Evolutionary conservation across 495 filamentous ascomycete genomes (phyloP).

Genomic region (Tuber magnatum): DNA sequence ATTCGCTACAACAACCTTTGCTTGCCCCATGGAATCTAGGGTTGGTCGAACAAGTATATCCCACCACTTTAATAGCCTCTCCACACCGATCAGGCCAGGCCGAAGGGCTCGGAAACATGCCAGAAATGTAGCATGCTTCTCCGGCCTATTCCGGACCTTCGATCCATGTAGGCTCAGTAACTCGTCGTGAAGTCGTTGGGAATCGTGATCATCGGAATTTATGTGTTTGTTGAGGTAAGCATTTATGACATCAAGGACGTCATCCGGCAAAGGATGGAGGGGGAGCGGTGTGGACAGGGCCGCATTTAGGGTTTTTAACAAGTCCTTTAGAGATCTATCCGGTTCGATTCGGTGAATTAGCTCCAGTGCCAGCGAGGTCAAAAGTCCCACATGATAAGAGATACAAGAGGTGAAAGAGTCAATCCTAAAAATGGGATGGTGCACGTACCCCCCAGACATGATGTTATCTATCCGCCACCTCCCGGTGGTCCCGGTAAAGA

Average conservation of each 20-base stretch:
- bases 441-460: conserved; percentile 37
- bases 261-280: conserved; percentile 55
- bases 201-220: conserved; percentile 53
- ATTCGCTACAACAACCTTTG: conserved; percentile 54
- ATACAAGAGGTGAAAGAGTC: neutral
- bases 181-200: conserved; percentile 60
- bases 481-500: neutral
- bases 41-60: conserved; percentile 55
- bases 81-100: conserved; percentile 52
- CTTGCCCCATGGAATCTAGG: conserved; percentile 51
- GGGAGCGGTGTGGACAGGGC: conserved; percentile 48
- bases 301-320: conserved; percentile 52
- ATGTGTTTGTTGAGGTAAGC: conserved; percentile 56
- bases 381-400: conserved; percentile 3
- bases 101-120: conserved; percentile 53
- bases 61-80: conserved; percentile 59
- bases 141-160: conserved; percentile 49
- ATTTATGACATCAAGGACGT: conserved; percentile 52
- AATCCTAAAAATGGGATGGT: conserved; percentile 14
- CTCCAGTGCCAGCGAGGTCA: neutral
- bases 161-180: conserved; percentile 55
- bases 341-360: neutral
- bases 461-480: conserved; percentile 8
- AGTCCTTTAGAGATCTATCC: conserved; percentile 54
- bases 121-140: conserved; percentile 56